A percentile compares a stretch with the other conserved stretches of the same genome.
Evolutionary conservation across 257 asterid species (phyloP).

Genomic region (Solanum chiquidenum): DNA sequence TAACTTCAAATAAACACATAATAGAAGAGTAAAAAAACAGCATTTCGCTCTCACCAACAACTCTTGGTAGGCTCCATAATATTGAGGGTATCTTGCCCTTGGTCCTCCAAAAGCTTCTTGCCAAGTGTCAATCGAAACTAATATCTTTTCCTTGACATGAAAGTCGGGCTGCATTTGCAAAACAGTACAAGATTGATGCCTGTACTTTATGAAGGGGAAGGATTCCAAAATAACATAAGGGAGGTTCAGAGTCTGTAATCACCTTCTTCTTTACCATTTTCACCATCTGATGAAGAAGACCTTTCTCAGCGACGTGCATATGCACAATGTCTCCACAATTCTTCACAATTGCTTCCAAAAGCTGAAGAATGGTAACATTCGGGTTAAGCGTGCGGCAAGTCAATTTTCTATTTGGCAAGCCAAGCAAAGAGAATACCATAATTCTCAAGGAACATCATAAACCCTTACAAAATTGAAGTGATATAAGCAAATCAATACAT

Average conservation of each 20-base stretch:
- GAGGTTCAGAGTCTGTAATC: neutral
- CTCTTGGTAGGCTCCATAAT: constrained; percentile 7
- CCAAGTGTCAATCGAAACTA: constrained; percentile 6
- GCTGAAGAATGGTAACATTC: constrained; percentile 22
- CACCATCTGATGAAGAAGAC: constrained; percentile 72
- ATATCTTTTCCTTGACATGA: constrained; percentile 7
- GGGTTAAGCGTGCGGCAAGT: neutral
- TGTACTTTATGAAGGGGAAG: neutral
- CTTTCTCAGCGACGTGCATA: constrained; percentile 75
- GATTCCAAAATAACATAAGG: neutral
- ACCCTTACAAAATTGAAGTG: neutral
- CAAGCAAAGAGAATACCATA: neutral
- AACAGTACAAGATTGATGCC: neutral
- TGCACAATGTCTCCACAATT: constrained; percentile 73
- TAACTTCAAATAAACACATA: neutral
- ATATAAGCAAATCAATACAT: neutral
- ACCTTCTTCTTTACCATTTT: constrained; percentile 45
- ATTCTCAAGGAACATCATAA: neutral
- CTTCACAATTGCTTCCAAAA: constrained; percentile 75
- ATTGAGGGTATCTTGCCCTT: constrained; percentile 13
- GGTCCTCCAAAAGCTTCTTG: constrained; percentile 18
- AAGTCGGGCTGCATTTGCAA: neutral
- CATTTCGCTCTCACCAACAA: constrained; percentile 1
- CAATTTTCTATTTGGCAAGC: neutral
- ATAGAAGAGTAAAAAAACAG: neutral